Percentiles rank a stretch among this genome's conserved stretches.
These are phyloP conservation scores for Debaryomyces sp. DNA, from an alignment of 1,139 yeast species.

Conservation along the genomic window DNA sequence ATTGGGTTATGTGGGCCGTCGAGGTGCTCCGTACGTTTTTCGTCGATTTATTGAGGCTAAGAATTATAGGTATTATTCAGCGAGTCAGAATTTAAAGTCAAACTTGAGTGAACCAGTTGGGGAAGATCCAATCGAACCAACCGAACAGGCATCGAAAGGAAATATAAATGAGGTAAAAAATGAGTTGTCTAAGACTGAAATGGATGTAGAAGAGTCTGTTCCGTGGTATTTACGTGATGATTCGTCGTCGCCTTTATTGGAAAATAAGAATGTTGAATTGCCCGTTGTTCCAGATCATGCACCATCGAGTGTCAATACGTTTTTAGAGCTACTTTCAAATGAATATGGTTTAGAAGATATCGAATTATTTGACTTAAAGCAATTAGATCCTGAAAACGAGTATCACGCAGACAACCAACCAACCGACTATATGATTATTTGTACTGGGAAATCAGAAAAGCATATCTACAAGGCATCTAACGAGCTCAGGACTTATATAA, in stretches of 20 bases:
- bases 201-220: conserved; percentile 17
- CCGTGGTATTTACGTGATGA: conserved; percentile 71
- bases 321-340: conserved; percentile 51
- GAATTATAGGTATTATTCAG: not conserved
- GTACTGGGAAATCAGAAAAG: conserved; percentile 77
- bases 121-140: not conserved
- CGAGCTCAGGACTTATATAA: conserved; percentile 48
- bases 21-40: not conserved
- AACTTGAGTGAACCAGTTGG: not conserved
- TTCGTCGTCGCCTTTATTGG: conserved; percentile 40
- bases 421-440: conserved; percentile 58
- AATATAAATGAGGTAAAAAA: not conserved
- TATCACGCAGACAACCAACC: conserved; percentile 34
- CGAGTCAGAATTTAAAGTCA: not conserved
- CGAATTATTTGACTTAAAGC: conserved; percentile 52
- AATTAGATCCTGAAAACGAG: conserved; percentile 40
- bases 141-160: not conserved
- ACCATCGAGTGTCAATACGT: conserved; percentile 51
- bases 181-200: not conserved
- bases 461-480: conserved; percentile 75
- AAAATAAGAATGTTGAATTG: conserved; percentile 33
- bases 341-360: conserved; percentile 71
- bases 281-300: conserved; percentile 58
- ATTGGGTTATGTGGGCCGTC: conserved; percentile 1
- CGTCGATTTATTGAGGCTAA: not conserved